Evolutionary conservation across 75 land plant species (phyloP).

Genomic region (Adiantum capillusveneris): DNA sequence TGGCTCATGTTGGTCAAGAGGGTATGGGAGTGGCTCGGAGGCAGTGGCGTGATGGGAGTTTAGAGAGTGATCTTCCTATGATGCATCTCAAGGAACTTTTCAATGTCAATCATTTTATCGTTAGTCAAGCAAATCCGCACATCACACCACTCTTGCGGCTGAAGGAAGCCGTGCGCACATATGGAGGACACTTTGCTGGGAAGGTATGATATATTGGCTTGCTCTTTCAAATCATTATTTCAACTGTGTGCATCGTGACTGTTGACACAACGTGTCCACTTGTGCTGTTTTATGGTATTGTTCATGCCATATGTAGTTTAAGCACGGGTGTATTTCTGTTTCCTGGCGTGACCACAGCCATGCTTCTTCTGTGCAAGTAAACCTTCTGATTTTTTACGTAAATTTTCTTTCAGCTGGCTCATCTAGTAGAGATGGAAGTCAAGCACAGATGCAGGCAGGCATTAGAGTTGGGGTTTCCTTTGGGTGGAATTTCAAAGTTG

Average conservation of each 20-base stretch:
- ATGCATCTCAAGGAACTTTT: conserved; percentile 35
- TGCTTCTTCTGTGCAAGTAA: too few relatives aligned
- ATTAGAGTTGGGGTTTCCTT: conserved; percentile 20
- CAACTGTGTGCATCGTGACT: too few relatives aligned
- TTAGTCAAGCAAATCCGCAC: conserved; percentile 39
- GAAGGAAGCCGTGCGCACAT: conserved; percentile 24
- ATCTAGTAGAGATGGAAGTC: conserved; percentile 45
- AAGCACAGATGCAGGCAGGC: conserved; percentile 32
- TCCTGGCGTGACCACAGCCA: too few relatives aligned
- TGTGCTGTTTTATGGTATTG: too few relatives aligned
- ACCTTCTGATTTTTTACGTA: neutral
- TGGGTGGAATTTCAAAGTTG: conserved; percentile 31
- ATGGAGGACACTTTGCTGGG: conserved; percentile 27
- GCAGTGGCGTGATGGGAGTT: conserved; percentile 28
- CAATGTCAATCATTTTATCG: conserved; percentile 44
- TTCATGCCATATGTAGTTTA: too few relatives aligned
- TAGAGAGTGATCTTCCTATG: conserved; percentile 40
- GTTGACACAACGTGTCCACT: too few relatives aligned
- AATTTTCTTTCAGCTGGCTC: conserved; percentile 19
- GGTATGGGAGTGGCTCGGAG: conserved; percentile 9
- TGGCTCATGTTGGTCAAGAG: conserved; percentile 4
- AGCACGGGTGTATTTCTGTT: too few relatives aligned
- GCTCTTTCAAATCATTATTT: neutral
- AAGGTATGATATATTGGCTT: conserved; percentile 25
- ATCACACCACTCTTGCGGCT: conserved; percentile 28